These are phyloP conservation scores for Ustilago crameri DNA, from an alignment of 1,284 basidiomycete genomes.

Conservation along the genomic window DNA sequence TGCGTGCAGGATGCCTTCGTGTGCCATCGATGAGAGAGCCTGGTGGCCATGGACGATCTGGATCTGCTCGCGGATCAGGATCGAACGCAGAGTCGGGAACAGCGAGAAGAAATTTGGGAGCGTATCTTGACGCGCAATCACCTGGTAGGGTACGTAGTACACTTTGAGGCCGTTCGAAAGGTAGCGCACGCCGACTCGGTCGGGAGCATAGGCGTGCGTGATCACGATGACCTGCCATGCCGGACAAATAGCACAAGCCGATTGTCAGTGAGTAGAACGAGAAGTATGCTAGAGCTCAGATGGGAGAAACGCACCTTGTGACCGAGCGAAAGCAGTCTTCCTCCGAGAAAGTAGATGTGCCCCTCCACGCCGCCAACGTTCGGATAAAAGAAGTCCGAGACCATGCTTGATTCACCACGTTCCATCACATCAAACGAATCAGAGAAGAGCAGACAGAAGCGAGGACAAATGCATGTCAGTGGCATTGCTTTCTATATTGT, in stretches of 20 bases:
- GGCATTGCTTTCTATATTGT: slow-evolving; percentile 4
- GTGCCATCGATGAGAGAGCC: slow-evolving; percentile 85
- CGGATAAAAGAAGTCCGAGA: slow-evolving; percentile 97
- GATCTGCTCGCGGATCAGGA: slow-evolving; percentile 86
- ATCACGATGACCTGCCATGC: slow-evolving; percentile 87
- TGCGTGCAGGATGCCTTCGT: slow-evolving; percentile 90
- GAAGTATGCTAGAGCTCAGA: not conserved
- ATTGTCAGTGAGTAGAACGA: not conserved
- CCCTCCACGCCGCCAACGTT: slow-evolving; percentile 95
- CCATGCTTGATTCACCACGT: slow-evolving; percentile 75
- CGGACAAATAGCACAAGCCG: not conserved
- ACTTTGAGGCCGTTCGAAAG: slow-evolving; percentile 86
- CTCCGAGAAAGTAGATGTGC: slow-evolving; percentile 78
- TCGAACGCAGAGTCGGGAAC: slow-evolving; percentile 87
- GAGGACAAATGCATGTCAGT: slow-evolving; percentile 8
- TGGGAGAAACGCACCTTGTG: slow-evolving; percentile 76
- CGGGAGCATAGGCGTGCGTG: slow-evolving; percentile 87
- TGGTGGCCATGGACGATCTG: slow-evolving; percentile 92
- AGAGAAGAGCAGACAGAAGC: not conserved
- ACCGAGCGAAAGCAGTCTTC: slow-evolving; percentile 80
- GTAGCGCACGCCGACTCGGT: slow-evolving; percentile 88
- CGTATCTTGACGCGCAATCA: slow-evolving; percentile 79
- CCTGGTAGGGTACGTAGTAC: slow-evolving; percentile 89
- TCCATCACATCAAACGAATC: not conserved
- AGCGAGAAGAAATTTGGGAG: slow-evolving; percentile 93